Evolutionary conservation across 495 filamentous ascomycete species (phyloP), one percentile per base, ranked within the genome.

Genomic region (Hypoxylon subgilvum): DNA sequence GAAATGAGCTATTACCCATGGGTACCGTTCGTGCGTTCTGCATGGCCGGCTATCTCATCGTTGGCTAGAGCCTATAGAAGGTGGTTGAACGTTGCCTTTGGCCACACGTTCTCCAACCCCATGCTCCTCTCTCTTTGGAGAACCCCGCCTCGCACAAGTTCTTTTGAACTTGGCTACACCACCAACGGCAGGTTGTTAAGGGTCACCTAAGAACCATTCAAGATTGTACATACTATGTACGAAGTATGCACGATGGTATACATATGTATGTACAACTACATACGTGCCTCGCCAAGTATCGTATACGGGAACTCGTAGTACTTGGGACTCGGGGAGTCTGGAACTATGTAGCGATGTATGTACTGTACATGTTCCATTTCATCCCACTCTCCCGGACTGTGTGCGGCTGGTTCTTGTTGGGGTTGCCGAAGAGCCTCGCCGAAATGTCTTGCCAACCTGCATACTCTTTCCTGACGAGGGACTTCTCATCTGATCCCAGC

Each of bases 161-260:
- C 54, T 53, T 23, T 55, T 50, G 50, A 44, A 27, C 61, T 59
- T 64, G 50, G 42, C 36, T 27, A 46, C 8, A 41, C 28, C 35
- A 25, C 44, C 36, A 39, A 57, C 32, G 36, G 43, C 38, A 55
- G 38, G n/a, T 7, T 44, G 14, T 13, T 35, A 35, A 6, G 12
- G 9, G 3, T 6, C 12, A 35, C 13, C 31, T 51, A 31, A 27
- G 17, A 34, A 41, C 45, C 34, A 14, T 59, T 58, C 50, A 53
- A 63, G 19, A 47, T 42, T 57, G 30, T 63, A 63, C 48, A 25
- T 32, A n/a, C n/a, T n/a, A n/a, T n/a, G n/a, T n/a, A n/a, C n/a
- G n/a, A n/a, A n/a, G n/a, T n/a, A 63, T 57, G 60, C 53, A 52
- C 43, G 49, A 63, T 63, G 47, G 53, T 43, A 54, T 58, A 63